Evolutionary conservation across 306 rosid genomes (phyloP), one percentile per base, ranked within the genome.

Genomic region (Castanea mollissima): DNA sequence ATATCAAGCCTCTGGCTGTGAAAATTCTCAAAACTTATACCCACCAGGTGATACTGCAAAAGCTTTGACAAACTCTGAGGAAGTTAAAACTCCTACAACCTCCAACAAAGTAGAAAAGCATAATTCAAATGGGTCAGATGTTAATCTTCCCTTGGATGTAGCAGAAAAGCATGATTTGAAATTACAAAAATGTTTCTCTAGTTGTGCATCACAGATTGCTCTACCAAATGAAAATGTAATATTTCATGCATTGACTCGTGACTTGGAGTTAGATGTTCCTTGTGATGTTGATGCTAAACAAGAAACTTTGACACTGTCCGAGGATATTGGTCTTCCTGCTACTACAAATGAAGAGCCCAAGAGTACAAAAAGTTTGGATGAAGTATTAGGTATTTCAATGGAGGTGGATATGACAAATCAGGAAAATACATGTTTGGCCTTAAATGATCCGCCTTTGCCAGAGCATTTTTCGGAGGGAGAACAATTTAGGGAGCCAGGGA

Each of bases 341-440:
- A 59, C 41, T 27, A 38, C 13, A 5, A 55, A 10, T 64, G 82
- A 55, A 82, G 84, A 84, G 55, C 70, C 46, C 68, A 46, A 64
- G 49, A 74, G 29, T 71, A 71, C 69, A 69, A 81, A 74, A 44
- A 76, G 67, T 57, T 75, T 78, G 76, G 79, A 81, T 77, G 75
- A 38, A 57, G 59, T 60, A 56, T 71, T 81, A 14, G 84, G 72
- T 79, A 67, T 6, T 74, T 79, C 49, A 46, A 62, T 82, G 71
- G 79, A 57, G 71, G 81, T 82, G 65, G 85, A 81, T 81, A 71
- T 41, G 62, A 51, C 75, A 83, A 38, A 72, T 84, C 63, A 79
- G 51, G 81, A 77, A 79, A 63, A 74, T 55, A 23, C 59, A 20
- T 46, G 38, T 74, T 38, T 67, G 65, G 82, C 63, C 72, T n/a